Conservation (phyloP, 2,329 filamentous ascomycete species). For the Mycosphaerella sp. region DNA sequence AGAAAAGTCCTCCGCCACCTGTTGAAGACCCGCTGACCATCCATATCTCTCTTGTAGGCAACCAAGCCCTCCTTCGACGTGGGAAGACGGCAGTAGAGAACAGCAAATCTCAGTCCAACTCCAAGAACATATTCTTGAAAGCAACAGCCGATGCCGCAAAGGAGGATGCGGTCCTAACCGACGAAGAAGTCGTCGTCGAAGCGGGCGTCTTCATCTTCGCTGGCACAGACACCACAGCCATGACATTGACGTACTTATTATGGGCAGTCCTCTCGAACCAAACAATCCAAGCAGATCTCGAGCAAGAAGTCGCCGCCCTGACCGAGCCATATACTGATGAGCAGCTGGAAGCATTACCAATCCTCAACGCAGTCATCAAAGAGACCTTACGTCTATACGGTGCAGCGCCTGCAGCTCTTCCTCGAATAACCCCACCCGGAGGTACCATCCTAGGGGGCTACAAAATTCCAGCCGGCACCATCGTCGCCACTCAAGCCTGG, state of each 20-base stretch:
- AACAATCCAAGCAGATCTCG: slow-evolving; percentile 19
- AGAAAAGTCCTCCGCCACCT: not conserved
- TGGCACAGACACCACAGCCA: slow-evolving; percentile 31
- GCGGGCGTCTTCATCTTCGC: slow-evolving; percentile 24
- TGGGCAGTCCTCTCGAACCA: slow-evolving; percentile 29
- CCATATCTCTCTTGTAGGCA: not conserved
- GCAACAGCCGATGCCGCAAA: slow-evolving; percentile 23
- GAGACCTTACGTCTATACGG: slow-evolving; percentile 33
- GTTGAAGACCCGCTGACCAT: no score
- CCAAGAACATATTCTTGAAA: slow-evolving; percentile 22
- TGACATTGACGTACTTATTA: slow-evolving; percentile 29
- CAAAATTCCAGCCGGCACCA: slow-evolving; percentile 25
- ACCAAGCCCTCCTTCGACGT: slow-evolving; percentile 4
- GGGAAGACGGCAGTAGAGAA: slow-evolving; percentile 10
- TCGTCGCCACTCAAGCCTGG: slow-evolving; percentile 28
- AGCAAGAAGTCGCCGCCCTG: slow-evolving; percentile 24
- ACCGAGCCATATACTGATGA: slow-evolving; percentile 15
- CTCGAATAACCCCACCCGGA: slow-evolving; percentile 26
- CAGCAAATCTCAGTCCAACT: not conserved
- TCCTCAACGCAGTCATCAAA: slow-evolving; percentile 27
- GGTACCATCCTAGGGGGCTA: slow-evolving; percentile 22
- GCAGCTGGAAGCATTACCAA: slow-evolving; percentile 7
- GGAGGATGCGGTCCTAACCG: slow-evolving; percentile 21
- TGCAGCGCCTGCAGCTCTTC: slow-evolving; percentile 30
- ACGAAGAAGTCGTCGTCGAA: slow-evolving; percentile 20